phyloP scores from a whole-genome alignment of 1,139 yeast species.

The Sugiyamaella xylanicola region DNA sequence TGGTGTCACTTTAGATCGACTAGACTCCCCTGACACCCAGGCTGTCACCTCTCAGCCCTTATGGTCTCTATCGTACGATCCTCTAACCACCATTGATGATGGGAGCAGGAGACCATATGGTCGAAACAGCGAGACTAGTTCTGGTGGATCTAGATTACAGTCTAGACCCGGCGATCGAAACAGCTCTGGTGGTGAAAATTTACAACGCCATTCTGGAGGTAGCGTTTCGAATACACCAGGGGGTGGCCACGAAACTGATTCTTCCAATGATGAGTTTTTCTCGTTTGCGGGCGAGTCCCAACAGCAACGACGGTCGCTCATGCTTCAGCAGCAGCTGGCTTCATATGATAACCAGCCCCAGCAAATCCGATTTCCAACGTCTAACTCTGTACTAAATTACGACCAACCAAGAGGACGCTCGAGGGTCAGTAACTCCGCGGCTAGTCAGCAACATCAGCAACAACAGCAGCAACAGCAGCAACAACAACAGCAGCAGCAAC shows the following conservation, averaged over 20 bases:
- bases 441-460: slow-evolving; percentile 20
- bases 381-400: slow-evolving; percentile 8
- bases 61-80: slow-evolving; percentile 16
- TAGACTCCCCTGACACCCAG: slow-evolving; percentile 8
- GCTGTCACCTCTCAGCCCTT: slow-evolving; percentile 20
- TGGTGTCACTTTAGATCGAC: neutral
- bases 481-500: slow-evolving; percentile 17
- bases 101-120: neutral
- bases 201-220: neutral
- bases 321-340: slow-evolving; percentile 28
- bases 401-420: slow-evolving; percentile 16
- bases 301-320: slow-evolving; percentile 32
- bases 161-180: neutral
- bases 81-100: slow-evolving; percentile 5
- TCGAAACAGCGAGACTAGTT: neutral
- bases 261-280: slow-evolving; percentile 25
- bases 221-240: slow-evolving; percentile 1
- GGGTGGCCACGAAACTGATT: slow-evolving; percentile 14
- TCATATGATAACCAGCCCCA: slow-evolving; percentile 19
- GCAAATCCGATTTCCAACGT: slow-evolving; percentile 1
- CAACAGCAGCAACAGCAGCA: slow-evolving; percentile 15
- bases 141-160: neutral
- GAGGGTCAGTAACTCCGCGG: slow-evolving; percentile 11
- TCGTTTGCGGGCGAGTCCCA: slow-evolving; percentile 35
- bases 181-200: neutral